Percentiles rank a stretch among this genome's conserved stretches.
phyloP scores from a whole-genome alignment of 2,329 filamentous ascomycete genomes.

The Fusarium ambrosium region DNA sequence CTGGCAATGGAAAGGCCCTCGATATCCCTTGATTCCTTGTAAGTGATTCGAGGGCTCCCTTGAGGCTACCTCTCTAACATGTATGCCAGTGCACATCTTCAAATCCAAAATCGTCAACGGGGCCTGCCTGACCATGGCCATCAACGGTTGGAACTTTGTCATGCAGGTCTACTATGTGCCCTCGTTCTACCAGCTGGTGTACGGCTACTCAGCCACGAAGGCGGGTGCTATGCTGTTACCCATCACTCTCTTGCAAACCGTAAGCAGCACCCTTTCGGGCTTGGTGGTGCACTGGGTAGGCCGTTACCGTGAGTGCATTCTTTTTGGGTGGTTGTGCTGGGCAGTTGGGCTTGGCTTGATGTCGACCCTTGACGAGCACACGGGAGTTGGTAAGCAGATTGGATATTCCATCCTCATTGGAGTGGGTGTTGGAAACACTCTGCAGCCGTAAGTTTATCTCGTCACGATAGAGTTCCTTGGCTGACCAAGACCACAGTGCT shows the following conservation, averaged over 20 bases:
- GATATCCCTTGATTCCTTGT: slow-evolving; percentile 62
- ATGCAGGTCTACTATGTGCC: slow-evolving; percentile 67
- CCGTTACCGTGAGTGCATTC: slow-evolving; percentile 66
- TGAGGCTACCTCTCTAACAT: not conserved
- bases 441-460: slow-evolving; percentile 58
- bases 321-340: slow-evolving; percentile 67
- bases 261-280: slow-evolving; percentile 64
- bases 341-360: slow-evolving; percentile 65
- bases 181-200: slow-evolving; percentile 61
- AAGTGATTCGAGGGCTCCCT: slow-evolving; percentile 37
- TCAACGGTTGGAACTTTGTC: slow-evolving; percentile 72
- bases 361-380: slow-evolving; percentile 63
- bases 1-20: slow-evolving; percentile 66
- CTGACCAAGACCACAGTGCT: slow-evolving; percentile 46
- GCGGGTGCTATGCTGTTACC: slow-evolving; percentile 59
- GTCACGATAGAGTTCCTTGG: not conserved
- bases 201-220: slow-evolving; percentile 58
- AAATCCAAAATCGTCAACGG: slow-evolving; percentile 66
- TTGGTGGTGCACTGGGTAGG: slow-evolving; percentile 66
- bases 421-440: slow-evolving; percentile 64
- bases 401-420: slow-evolving; percentile 67
- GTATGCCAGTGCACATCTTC: slow-evolving; percentile 63
- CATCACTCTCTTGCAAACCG: slow-evolving; percentile 59
- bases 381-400: slow-evolving; percentile 66
- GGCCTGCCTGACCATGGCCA: slow-evolving; percentile 68